Percentiles rank a stretch among this genome's conserved stretches.
phyloP scores from a whole-genome alignment of 2,329 filamentous ascomycete genomes.

The Helminthosporium solani region DNA sequence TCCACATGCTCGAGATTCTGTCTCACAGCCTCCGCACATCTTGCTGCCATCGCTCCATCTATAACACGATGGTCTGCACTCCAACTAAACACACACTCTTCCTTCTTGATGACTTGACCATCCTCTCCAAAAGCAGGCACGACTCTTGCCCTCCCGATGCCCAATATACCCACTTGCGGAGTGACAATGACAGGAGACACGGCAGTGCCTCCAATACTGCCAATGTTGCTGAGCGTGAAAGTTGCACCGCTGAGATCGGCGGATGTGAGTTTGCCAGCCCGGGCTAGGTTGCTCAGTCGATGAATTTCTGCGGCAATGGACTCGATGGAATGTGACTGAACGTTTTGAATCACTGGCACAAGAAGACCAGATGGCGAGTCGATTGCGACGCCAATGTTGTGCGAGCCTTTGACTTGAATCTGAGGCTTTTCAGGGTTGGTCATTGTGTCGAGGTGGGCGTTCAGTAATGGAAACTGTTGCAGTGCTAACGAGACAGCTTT shows the following conservation, averaged over 20 bases:
- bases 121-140: constrained; percentile 72
- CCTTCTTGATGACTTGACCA: constrained; percentile 66
- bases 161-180: constrained; percentile 87
- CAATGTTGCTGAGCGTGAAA: constrained; percentile 95
- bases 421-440: constrained; percentile 65
- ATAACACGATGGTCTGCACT: constrained; percentile 92
- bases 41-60: constrained; percentile 91
- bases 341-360: constrained; percentile 88
- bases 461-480: constrained; percentile 79
- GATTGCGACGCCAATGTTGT: constrained; percentile 96
- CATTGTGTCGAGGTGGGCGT: constrained; percentile 73
- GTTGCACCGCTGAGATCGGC: constrained; percentile 82
- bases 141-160: constrained; percentile 76
- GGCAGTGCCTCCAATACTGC: constrained; percentile 89
- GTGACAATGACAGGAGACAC: constrained; percentile 89
- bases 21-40: constrained; percentile 80
- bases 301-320: constrained; percentile 75
- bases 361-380: constrained; percentile 86
- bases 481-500: constrained; percentile 90
- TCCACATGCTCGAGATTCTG: constrained; percentile 80
- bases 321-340: constrained; percentile 72
- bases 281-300: constrained; percentile 71
- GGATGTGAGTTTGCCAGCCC: constrained; percentile 70
- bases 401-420: constrained; percentile 75
- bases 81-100: constrained; percentile 92